Evolutionary conservation across 306 rosid species (phyloP).

Genomic region (Cicer bijugum): DNA sequence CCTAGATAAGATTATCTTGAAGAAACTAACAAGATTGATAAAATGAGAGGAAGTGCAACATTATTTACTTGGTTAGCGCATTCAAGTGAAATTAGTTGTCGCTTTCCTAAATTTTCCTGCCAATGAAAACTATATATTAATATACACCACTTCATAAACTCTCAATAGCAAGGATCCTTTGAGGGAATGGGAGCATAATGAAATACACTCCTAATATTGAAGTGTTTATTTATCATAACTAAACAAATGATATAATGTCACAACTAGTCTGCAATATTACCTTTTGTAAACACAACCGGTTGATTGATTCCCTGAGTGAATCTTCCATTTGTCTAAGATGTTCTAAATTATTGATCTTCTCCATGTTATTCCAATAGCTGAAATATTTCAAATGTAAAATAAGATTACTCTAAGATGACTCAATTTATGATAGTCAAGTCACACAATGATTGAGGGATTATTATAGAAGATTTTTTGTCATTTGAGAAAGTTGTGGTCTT

Average conservation of each 20-base stretch:
- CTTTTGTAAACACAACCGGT: constrained; percentile 55
- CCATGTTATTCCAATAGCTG: constrained; percentile 72
- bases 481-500: too few species aligned
- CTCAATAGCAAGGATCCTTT: background rate
- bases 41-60: constrained; percentile 13
- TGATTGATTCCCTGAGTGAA: constrained; percentile 62
- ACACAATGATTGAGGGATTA: background rate
- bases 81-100: constrained; percentile 57
- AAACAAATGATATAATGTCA: constrained; percentile 30
- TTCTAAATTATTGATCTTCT: constrained; percentile 62
- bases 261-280: constrained; percentile 45
- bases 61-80: constrained; percentile 61
- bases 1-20: constrained; percentile 32
- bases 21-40: constrained; percentile 1
- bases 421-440: constrained; percentile 1
- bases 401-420: constrained; percentile 38
- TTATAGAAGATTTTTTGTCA: too few species aligned
- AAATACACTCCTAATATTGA: background rate
- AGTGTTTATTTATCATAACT: background rate
- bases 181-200: background rate
- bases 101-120: constrained; percentile 69
- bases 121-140: constrained; percentile 35
- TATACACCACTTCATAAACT: constrained; percentile 10
- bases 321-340: constrained; percentile 77
- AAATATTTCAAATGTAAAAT: constrained; percentile 39